A percentile compares a stretch with the other conserved stretches of the same genome.
Evolutionary conservation across 2,329 filamentous ascomycete genomes (phyloP).

Genomic region (Pyricularia grisea): DNA sequence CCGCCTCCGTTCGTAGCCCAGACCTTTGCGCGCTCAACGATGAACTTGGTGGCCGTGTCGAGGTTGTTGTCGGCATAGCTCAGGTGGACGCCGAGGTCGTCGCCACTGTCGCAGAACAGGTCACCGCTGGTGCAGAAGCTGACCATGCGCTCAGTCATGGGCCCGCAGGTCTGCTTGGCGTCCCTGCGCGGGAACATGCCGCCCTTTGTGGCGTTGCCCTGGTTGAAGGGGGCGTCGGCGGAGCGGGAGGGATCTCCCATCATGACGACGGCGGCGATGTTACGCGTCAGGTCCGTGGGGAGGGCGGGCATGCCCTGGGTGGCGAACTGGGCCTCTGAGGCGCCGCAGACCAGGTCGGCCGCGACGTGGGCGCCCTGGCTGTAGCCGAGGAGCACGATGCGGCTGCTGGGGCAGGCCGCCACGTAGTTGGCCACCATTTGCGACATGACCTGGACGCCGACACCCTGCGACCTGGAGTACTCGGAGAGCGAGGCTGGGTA

Average conservation of each 20-base stretch:
- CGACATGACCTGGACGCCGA: constrained; percentile 41
- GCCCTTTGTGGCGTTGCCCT: constrained; percentile 18
- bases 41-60: constrained; percentile 7
- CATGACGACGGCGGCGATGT: constrained; percentile 19
- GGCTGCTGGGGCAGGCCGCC: constrained; percentile 41
- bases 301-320: constrained; percentile 9
- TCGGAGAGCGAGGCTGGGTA: constrained; percentile 51
- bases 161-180: constrained; percentile 8
- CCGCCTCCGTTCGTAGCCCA: not conserved
- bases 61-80: constrained; percentile 11
- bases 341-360: constrained; percentile 19
- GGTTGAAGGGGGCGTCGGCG: constrained; percentile 16
- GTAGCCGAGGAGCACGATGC: constrained; percentile 53
- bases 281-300: not conserved
- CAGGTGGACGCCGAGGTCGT: constrained; percentile 9
- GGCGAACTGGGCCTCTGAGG: constrained; percentile 11
- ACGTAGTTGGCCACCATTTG: constrained; percentile 48
- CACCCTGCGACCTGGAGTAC: constrained; percentile 48
- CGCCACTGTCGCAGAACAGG: constrained; percentile 13
- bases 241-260: constrained; percentile 25
- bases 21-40: constrained; percentile 10
- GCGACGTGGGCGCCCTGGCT: constrained; percentile 35
- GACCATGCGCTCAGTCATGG: constrained; percentile 9
- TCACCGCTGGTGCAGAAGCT: constrained; percentile 13
- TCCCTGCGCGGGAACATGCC: constrained; percentile 16